These are phyloP conservation scores for Saturnispora sekii DNA, from an alignment of 805 yeast genomes.

Conservation along the genomic window DNA sequence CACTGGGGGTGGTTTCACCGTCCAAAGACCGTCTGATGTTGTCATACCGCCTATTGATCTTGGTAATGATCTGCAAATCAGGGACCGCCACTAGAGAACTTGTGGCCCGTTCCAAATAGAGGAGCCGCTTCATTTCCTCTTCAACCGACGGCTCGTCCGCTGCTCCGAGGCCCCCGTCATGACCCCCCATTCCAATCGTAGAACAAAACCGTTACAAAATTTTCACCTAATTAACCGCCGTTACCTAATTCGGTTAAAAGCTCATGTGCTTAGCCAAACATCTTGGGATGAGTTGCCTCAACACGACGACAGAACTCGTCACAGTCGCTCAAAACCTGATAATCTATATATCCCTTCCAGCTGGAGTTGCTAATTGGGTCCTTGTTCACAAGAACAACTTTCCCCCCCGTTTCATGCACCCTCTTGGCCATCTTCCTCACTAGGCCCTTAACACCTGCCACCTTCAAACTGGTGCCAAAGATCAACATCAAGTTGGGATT, in stretches of 20 bases:
- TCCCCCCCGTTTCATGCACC: constrained; percentile 68
- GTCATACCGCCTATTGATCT: background rate
- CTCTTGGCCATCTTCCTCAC: constrained; percentile 60
- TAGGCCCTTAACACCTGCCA: constrained; percentile 76
- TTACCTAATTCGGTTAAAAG: too few relatives aligned
- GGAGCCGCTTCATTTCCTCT: constrained; percentile 1
- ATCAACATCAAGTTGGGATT: constrained; percentile 76
- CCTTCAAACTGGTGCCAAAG: constrained; percentile 88
- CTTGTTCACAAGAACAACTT: constrained; percentile 67
- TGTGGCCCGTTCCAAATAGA: constrained; percentile 3
- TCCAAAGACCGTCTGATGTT: background rate
- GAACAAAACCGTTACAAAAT: too few relatives aligned
- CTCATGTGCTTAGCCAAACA: constrained; percentile 18
- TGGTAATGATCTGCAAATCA: background rate
- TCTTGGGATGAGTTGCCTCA: constrained; percentile 47
- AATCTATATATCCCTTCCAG: constrained; percentile 72
- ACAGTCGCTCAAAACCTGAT: constrained; percentile 70
- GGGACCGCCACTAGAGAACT: background rate
- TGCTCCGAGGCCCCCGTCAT: too few relatives aligned
- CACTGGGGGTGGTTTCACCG: background rate
- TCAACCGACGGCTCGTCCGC: background rate
- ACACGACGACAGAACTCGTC: constrained; percentile 66
- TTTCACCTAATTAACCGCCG: too few relatives aligned
- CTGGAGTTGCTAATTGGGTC: constrained; percentile 47
- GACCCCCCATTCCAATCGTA: too few relatives aligned